Conservation (phyloP, 768 basidiomycete genomes). For the Suillus spraguei region DNA sequence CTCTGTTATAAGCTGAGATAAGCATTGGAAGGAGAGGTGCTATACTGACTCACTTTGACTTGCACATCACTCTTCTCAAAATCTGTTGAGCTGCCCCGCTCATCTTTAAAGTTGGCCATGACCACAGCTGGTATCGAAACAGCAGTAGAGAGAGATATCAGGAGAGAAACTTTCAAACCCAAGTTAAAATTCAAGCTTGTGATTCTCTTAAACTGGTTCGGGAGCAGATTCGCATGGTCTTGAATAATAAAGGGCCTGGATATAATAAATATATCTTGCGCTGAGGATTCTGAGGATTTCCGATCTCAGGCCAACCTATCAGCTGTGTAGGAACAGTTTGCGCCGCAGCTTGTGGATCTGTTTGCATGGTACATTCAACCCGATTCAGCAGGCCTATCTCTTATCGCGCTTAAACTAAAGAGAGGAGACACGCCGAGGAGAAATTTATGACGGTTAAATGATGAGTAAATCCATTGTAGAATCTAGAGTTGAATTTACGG, state of each 20-base stretch:
- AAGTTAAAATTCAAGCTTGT: neutral
- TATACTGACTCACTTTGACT: constrained; percentile 10
- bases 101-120: constrained; percentile 16
- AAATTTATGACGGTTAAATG: neutral
- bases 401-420: neutral
- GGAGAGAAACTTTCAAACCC: neutral
- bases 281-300: neutral
- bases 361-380: neutral
- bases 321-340: neutral
- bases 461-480: neutral
- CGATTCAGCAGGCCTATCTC: neutral
- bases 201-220: constrained; percentile 7
- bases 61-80: constrained; percentile 22
- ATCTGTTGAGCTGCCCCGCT: constrained; percentile 9
- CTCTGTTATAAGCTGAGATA: constrained; percentile 7
- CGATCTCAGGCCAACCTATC: neutral
- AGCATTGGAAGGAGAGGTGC: neutral
- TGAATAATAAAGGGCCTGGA: constrained; percentile 12
- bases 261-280: constrained; percentile 5
- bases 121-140: neutral
- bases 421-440: neutral
- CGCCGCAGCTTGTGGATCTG: neutral
- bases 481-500: neutral
- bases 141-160: neutral
- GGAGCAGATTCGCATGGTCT: constrained; percentile 1